phyloP scores from a whole-genome alignment of 805 yeast genomes.

The Maudiozyma saulgeensis region DNA sequence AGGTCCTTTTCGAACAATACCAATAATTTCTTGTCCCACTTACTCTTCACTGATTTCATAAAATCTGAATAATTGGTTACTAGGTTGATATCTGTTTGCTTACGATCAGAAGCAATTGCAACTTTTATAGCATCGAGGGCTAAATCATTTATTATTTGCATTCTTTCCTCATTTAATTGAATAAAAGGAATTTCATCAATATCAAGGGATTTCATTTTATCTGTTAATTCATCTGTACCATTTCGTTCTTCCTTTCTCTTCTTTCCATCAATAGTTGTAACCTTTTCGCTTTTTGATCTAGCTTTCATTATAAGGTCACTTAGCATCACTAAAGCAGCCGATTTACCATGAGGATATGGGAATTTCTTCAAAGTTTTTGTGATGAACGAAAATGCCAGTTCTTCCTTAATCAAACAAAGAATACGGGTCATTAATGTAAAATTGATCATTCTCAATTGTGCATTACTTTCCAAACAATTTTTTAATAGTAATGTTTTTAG shows the following conservation, averaged over 20 bases:
- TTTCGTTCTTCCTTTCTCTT: not conserved
- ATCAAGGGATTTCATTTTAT: conserved; percentile 1
- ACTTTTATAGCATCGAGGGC: conserved; percentile 9
- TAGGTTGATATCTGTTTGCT: conserved; percentile 10
- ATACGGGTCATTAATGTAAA: conserved; percentile 58
- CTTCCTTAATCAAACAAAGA: conserved; percentile 49
- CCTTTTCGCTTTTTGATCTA: conserved; percentile 1
- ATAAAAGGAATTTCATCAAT: conserved; percentile 29
- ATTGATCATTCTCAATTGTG: conserved; percentile 34
- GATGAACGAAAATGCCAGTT: conserved; percentile 48
- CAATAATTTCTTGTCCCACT: conserved; percentile 25
- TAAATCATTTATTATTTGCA: conserved; percentile 30
- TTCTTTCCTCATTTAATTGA: conserved; percentile 33
- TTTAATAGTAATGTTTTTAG: conserved; percentile 35
- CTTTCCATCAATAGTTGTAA: not conserved
- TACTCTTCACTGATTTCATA: conserved; percentile 30
- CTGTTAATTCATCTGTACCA: not conserved
- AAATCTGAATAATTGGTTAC: conserved; percentile 52
- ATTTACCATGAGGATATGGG: conserved; percentile 52
- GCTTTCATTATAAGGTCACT: conserved; percentile 50
- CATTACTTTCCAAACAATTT: conserved; percentile 30
- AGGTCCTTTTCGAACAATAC: not conserved
- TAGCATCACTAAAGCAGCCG: conserved; percentile 55
- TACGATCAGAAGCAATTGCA: conserved; percentile 16
- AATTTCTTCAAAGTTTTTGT: conserved; percentile 55